phyloP scores from a whole-genome alignment of 139 green algal species.

The Picochlorum costavermella region DNA sequence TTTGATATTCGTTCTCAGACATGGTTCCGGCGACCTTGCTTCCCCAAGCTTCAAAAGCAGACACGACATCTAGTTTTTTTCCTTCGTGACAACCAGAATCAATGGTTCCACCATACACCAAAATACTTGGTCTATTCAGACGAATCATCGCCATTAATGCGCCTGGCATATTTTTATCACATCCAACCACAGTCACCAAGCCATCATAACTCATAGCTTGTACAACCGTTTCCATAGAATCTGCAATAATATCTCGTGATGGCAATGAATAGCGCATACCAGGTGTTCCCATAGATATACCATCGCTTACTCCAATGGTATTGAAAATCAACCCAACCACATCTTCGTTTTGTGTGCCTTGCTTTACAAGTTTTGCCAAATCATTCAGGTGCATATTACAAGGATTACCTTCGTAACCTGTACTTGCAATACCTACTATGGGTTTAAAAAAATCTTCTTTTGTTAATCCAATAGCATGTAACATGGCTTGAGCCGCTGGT shows the following conservation, averaged over 20 bases:
- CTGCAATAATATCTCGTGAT: constrained; percentile 83
- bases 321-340: constrained; percentile 92
- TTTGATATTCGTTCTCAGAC: constrained; percentile 68
- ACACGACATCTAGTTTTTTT: constrained; percentile 85
- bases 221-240: constrained; percentile 98
- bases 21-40: constrained; percentile 72
- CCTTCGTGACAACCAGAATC: constrained; percentile 54
- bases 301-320: constrained; percentile 89
- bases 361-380: constrained; percentile 86
- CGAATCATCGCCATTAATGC: constrained; percentile 92
- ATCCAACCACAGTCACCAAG: constrained; percentile 81
- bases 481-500: constrained; percentile 94
- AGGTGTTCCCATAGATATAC: constrained; percentile 97
- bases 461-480: constrained; percentile 87
- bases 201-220: constrained; percentile 88
- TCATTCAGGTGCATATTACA: constrained; percentile 99
- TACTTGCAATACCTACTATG: constrained; percentile 87
- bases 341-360: constrained; percentile 65
- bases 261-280: constrained; percentile 93
- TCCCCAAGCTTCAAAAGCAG: constrained; percentile 92
- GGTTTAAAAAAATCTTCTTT: constrained; percentile 93
- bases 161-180: constrained; percentile 99
- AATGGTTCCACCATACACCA: constrained; percentile 99
- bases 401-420: constrained; percentile 98
- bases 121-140: constrained; percentile 88